phyloP scores from a whole-genome alignment of 805 yeast genomes.

The Wickerhamiella hasegawae region DNA sequence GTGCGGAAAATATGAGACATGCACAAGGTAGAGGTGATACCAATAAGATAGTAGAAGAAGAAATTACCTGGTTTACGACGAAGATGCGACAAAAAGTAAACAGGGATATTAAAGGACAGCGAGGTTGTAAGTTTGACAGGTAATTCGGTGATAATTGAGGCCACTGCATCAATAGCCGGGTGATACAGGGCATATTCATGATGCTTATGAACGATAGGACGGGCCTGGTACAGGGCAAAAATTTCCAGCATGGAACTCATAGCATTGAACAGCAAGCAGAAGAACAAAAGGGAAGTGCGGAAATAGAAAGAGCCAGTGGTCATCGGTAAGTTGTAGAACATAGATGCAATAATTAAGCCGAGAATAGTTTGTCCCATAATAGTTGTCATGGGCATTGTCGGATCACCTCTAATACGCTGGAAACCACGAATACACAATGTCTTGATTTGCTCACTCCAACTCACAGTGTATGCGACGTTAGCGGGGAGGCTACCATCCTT shows the following conservation, averaged over 20 bases:
- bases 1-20: constrained; percentile 38
- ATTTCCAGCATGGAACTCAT: constrained; percentile 44
- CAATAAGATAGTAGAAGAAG: constrained; percentile 34
- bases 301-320: constrained; percentile 42
- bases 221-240: constrained; percentile 29
- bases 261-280: constrained; percentile 43
- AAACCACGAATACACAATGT: constrained; percentile 35
- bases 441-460: constrained; percentile 32
- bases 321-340: constrained; percentile 37
- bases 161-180: constrained; percentile 58
- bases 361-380: constrained; percentile 35
- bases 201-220: constrained; percentile 54
- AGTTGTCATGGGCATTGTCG: constrained; percentile 30
- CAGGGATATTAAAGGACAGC: constrained; percentile 30
- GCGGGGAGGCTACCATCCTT: constrained; percentile 24
- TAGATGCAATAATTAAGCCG: constrained; percentile 46
- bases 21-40: constrained; percentile 28
- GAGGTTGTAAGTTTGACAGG: constrained; percentile 40
- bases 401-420: constrained; percentile 42
- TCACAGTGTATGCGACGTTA: constrained; percentile 29
- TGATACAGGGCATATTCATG: constrained; percentile 53
- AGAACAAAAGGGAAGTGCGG: constrained; percentile 48
- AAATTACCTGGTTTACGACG: constrained; percentile 35
- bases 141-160: constrained; percentile 40
- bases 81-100: constrained; percentile 41